Conservation (phyloP, 129 eudicot genomes). For the Ambrosia trifida region DNA sequence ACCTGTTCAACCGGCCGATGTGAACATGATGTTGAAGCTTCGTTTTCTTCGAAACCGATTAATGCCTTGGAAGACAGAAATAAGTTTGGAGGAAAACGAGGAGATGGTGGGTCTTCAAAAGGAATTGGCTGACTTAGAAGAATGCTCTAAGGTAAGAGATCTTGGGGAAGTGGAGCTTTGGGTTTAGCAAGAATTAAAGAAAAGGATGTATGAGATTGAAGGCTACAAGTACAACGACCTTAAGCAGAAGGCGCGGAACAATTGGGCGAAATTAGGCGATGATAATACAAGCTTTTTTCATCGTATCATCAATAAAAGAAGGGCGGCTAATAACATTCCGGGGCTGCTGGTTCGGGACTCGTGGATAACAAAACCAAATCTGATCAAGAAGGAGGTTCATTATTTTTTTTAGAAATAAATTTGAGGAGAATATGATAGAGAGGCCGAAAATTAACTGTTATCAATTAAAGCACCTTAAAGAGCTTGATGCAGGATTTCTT, state of each 20-base stretch:
- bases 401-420: neutral
- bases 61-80: too few species aligned
- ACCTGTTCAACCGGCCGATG: too few species aligned
- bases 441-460: neutral
- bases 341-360: neutral
- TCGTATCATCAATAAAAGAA: neutral
- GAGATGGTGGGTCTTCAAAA: too few species aligned
- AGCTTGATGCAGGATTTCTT: neutral
- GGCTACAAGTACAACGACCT: neutral
- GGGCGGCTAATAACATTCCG: neutral
- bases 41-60: too few species aligned
- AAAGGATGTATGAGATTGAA: neutral
- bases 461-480: neutral
- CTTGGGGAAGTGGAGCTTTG: neutral
- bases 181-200: neutral
- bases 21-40: too few species aligned
- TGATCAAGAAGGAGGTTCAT: neutral
- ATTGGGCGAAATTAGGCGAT: neutral
- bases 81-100: too few species aligned
- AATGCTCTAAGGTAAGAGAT: too few species aligned
- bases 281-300: neutral
- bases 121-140: too few species aligned
- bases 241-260: neutral
- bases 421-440: neutral
- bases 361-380: neutral